These are phyloP conservation scores for Scheffersomyces segobiensis DNA, from an alignment of 1,139 yeast genomes.

Conservation along the genomic window DNA sequence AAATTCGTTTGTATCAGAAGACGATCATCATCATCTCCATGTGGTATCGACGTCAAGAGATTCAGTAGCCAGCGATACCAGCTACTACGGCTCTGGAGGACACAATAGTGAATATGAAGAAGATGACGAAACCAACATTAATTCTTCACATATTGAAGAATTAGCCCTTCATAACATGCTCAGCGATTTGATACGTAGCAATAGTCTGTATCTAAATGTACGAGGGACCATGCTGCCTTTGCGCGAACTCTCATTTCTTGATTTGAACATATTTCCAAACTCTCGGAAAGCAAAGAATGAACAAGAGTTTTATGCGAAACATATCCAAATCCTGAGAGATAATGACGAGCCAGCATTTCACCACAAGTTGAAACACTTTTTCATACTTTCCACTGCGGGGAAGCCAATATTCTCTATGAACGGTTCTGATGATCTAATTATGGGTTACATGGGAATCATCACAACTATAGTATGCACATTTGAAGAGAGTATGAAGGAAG, in stretches of 20 bases:
- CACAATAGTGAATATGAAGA: slow-evolving; percentile 9
- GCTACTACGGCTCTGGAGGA: slow-evolving; percentile 4
- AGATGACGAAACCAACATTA: slow-evolving; percentile 6
- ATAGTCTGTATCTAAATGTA: slow-evolving; percentile 10
- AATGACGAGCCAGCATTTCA: slow-evolving; percentile 33
- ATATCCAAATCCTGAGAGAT: slow-evolving; percentile 21
- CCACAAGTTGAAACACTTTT: slow-evolving; percentile 62
- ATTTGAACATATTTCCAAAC: slow-evolving; percentile 11
- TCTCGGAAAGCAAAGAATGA: slow-evolving; percentile 2
- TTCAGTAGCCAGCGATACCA: slow-evolving; percentile 2
- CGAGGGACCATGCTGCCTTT: neutral
- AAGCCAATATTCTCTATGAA: slow-evolving; percentile 85
- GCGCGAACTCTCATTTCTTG: slow-evolving; percentile 5
- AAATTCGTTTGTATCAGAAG: neutral
- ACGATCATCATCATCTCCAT: neutral
- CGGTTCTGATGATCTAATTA: slow-evolving; percentile 69
- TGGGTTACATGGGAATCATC: slow-evolving; percentile 74
- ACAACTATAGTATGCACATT: slow-evolving; percentile 68
- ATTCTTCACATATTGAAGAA: slow-evolving; percentile 10
- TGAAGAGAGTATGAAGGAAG: slow-evolving; percentile 41
- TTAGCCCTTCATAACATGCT: slow-evolving; percentile 30
- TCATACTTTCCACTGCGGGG: slow-evolving; percentile 87
- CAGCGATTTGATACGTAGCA: slow-evolving; percentile 22
- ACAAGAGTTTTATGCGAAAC: slow-evolving; percentile 14
- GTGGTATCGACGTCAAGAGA: neutral